Percentiles rank a stretch among this genome's conserved stretches.
These are phyloP conservation scores for Pulveroboletus frians DNA, from an alignment of 768 basidiomycete genomes.

Conservation along the genomic window DNA sequence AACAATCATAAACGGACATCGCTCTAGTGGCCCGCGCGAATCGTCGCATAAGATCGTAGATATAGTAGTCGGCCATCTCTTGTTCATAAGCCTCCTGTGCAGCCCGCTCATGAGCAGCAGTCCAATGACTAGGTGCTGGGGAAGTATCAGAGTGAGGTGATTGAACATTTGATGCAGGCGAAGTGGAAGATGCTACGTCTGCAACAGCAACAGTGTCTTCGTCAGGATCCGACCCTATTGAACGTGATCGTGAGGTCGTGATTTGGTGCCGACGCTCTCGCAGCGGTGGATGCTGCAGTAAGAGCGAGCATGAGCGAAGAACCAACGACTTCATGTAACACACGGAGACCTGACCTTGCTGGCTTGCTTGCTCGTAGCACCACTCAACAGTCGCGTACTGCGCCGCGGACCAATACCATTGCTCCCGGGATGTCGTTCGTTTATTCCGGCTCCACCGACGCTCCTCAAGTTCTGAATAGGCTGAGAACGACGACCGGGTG, in stretches of 20 bases:
- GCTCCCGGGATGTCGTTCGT: conserved; percentile 39
- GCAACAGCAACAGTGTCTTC: conserved; percentile 48
- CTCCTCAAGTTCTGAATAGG: conserved; percentile 61
- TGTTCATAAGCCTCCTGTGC: conserved; percentile 67
- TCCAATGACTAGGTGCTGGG: conserved; percentile 58
- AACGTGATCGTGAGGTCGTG: conserved; percentile 51
- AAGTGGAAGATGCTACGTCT: conserved; percentile 55
- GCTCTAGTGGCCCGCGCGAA: conserved; percentile 79
- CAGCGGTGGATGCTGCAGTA: conserved; percentile 29
- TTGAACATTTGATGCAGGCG: conserved; percentile 51
- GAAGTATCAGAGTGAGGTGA: conserved; percentile 64
- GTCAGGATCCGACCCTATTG: conserved; percentile 67
- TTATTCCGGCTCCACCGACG: conserved; percentile 47
- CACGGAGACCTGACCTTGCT: conserved; percentile 46
- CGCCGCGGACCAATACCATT: conserved; percentile 54
- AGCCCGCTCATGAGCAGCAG: conserved; percentile 60
- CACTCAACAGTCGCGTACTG: conserved; percentile 67
- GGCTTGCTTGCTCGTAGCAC: conserved; percentile 45
- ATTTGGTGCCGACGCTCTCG: conserved; percentile 60
- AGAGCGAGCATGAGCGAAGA: conserved; percentile 11
- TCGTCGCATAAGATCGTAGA: conserved; percentile 73
- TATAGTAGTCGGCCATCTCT: conserved; percentile 74
- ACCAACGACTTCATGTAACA: background rate
- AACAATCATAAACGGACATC: conserved; percentile 71
- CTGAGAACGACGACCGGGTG: conserved; percentile 76